Evolutionary conservation across 768 basidiomycete species (phyloP).

Genomic region (Russula sp.): DNA sequence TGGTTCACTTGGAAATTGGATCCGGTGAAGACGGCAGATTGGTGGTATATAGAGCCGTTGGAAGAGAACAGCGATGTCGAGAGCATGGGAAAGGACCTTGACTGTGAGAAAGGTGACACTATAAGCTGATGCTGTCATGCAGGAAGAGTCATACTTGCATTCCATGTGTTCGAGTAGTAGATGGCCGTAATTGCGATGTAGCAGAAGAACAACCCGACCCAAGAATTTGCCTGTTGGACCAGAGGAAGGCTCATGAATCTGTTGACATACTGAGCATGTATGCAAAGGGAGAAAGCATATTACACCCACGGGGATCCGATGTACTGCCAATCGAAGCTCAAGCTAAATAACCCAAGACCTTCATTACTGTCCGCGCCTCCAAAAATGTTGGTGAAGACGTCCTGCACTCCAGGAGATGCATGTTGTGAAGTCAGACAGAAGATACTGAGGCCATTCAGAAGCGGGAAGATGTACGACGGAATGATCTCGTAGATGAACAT

Average conservation of each 20-base stretch:
- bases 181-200: conserved; percentile 50
- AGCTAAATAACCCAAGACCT: conserved; percentile 52
- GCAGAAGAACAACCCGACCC: conserved; percentile 48
- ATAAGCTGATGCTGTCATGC: conserved; percentile 26
- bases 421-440: conserved; percentile 56
- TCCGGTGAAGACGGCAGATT: conserved; percentile 46
- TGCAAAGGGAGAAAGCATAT: not conserved
- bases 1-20: conserved; percentile 45
- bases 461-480: conserved; percentile 56
- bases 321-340: conserved; percentile 69
- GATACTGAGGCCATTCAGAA: conserved; percentile 54
- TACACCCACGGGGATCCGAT: conserved; percentile 40
- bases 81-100: conserved; percentile 51
- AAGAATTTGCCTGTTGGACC: conserved; percentile 54
- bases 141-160: conserved; percentile 32
- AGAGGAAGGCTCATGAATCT: conserved; percentile 48
- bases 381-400: conserved; percentile 56
- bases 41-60: conserved; percentile 51
- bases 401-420: conserved; percentile 37
- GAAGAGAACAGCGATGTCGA: conserved; percentile 51
- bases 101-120: conserved; percentile 31
- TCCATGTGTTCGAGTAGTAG: conserved; percentile 61
- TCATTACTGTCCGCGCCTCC: conserved; percentile 65
- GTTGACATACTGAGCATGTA: not conserved
- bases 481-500: conserved; percentile 52